A percentile compares a stretch with the other conserved stretches of the same genome.
These are phyloP conservation scores for Diaporthe vaccinii DNA, from an alignment of 2,329 filamentous ascomycete species.

Conservation along the genomic window DNA sequence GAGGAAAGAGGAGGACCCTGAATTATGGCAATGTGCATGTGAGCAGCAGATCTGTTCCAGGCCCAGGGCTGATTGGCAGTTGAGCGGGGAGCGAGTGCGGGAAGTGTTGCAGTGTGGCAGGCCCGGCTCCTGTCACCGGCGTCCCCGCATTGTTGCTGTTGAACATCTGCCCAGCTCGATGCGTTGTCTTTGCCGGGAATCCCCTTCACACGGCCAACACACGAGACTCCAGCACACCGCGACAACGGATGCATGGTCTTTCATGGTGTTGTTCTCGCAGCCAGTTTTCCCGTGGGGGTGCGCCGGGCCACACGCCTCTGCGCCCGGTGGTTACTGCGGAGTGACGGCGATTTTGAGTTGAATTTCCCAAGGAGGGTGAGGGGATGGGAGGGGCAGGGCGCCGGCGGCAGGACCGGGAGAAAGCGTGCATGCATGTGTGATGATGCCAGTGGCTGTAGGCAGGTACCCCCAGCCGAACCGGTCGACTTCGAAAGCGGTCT, in stretches of 20 bases:
- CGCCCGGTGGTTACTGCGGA: neutral
- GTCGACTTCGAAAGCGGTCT: constrained; percentile 13
- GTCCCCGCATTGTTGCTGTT: constrained; percentile 3
- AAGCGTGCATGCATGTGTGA: neutral
- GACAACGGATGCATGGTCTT: neutral
- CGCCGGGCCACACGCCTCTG: too few relatives aligned
- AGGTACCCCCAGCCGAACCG: constrained; percentile 9
- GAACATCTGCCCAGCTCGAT: constrained; percentile 6
- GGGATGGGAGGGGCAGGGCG: neutral
- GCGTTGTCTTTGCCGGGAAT: constrained; percentile 8
- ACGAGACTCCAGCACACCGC: constrained; percentile 19
- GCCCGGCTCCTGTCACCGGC: constrained; percentile 32
- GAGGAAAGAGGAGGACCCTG: constrained; percentile 25
- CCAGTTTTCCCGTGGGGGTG: neutral
- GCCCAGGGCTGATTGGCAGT: constrained; percentile 28
- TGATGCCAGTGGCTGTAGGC: constrained; percentile 18
- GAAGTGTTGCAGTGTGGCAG: constrained; percentile 18
- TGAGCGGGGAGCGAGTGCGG: neutral
- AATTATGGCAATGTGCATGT: constrained; percentile 29
- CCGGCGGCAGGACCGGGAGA: neutral
- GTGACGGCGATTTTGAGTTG: neutral
- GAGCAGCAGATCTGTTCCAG: constrained; percentile 38
- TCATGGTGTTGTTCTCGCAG: constrained; percentile 2
- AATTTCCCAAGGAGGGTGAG: neutral
- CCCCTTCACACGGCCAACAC: constrained; percentile 10